Evolutionary conservation across 495 filamentous ascomycete genomes (phyloP), one percentile per base, ranked within the genome.

Genomic region (Hypoxylon crocopeplum): DNA sequence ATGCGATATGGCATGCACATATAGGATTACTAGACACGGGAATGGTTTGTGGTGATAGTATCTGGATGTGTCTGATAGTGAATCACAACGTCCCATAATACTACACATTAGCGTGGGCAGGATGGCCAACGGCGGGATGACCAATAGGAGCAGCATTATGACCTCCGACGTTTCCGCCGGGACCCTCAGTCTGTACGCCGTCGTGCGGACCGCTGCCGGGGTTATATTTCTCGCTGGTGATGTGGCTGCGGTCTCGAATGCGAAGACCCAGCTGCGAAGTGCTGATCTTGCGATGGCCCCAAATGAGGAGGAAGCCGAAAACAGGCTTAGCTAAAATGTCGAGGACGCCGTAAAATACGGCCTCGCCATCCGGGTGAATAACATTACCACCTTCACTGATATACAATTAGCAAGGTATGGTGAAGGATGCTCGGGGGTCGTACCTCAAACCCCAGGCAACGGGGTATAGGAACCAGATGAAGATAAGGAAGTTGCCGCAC

Each of bases 271-370:
- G 64, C 17, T 72, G 57, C 8, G 67, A 68, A 3, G 79, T 80
- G 33, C 83, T 80, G 47, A 84, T 82, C 46, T 76, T 76, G 32
- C 79, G 76, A 59, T 84, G 83, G 17, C 81, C 82, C 73, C 72
- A 78, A 42, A 81, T 66, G 45, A 85, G 68, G 1, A 73, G 27
- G 21, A 79, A 37, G 3, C 77, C 75, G 42, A 88, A 81, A 0
- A 84, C 66, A 1, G 83, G 86, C 48, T 86, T 82, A 5, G 84
- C 69, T 11, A 88, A 48, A 5, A 89, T 59, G 59, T 91, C 86
- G 11, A 91, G 69, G 15, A 87, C 73, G 24, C 86, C 86, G 59
- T 90, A 91, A 71, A 91, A 91, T 50, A 89, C 70, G n/a, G 80
- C 77, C 57, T 85, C 84, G 2, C 78, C 81, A 51, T 87, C 86